phyloP scores from a whole-genome alignment of 148 eudicot species.

The Persicaria maculosa region DNA sequence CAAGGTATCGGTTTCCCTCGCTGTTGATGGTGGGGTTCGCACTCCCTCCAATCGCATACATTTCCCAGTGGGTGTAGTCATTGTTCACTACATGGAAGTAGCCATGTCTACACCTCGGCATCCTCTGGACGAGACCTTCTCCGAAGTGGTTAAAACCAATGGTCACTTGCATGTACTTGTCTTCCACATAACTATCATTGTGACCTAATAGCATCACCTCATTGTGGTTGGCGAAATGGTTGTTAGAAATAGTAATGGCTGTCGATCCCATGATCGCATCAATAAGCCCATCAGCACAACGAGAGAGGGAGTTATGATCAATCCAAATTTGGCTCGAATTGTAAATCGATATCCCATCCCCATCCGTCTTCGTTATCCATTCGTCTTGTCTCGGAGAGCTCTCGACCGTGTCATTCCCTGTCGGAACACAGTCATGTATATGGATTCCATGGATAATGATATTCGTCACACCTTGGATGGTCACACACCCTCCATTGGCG shows the following conservation, averaged over 20 bases:
- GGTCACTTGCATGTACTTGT: constrained; percentile 27
- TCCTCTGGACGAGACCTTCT: constrained; percentile 32
- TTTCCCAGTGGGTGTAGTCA: constrained; percentile 57
- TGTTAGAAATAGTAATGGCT: constrained; percentile 24
- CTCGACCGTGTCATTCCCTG: constrained; percentile 18
- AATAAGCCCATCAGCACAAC: constrained; percentile 24
- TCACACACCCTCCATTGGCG: constrained; percentile 30
- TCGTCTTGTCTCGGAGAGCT: constrained; percentile 23
- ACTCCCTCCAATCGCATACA: constrained; percentile 77
- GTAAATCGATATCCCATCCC: constrained; percentile 24
- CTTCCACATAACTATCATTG: constrained; percentile 19
- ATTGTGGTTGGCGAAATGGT: constrained; percentile 24
- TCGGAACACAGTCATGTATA: constrained; percentile 31
- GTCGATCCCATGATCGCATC: constrained; percentile 27
- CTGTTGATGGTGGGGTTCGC: constrained; percentile 27
- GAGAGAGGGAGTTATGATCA: constrained; percentile 26
- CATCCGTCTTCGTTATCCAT: constrained; percentile 21
- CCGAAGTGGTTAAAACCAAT: constrained; percentile 27
- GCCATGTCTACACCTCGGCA: constrained; percentile 50
- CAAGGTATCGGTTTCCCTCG: constrained; percentile 27
- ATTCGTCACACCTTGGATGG: constrained; percentile 24
- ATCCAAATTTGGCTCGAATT: constrained; percentile 20
- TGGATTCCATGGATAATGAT: constrained; percentile 32
- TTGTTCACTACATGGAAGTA: constrained; percentile 76
- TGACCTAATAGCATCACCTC: constrained; percentile 32